These are phyloP conservation scores for Chenopodium suecicum DNA, from an alignment of 148 eudicot genomes.

Conservation along the genomic window DNA sequence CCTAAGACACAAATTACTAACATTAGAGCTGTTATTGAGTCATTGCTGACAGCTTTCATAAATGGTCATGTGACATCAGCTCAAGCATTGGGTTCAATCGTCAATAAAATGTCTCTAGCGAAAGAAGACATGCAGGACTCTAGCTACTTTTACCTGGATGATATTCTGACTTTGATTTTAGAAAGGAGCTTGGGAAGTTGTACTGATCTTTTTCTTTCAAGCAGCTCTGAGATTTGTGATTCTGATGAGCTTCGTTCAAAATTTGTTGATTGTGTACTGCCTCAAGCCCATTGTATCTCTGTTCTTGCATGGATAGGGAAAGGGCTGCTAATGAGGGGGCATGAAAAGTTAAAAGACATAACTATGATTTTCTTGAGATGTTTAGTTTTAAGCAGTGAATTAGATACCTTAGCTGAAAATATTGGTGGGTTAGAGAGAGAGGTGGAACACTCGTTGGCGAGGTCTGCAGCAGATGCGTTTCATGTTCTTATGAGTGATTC, in stretches of 20 bases:
- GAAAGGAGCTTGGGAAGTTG: constrained; percentile 33
- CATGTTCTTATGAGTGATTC: constrained; percentile 76
- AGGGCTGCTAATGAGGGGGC: constrained; percentile 93
- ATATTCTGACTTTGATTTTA: constrained; percentile 54
- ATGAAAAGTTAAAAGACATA: constrained; percentile 72
- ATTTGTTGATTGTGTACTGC: constrained; percentile 24
- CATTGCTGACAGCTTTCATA: constrained; percentile 43
- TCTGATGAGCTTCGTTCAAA: constrained; percentile 25
- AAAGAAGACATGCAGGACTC: constrained; percentile 31
- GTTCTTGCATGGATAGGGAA: constrained; percentile 96
- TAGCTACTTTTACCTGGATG: constrained; percentile 46
- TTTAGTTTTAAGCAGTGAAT: constrained; percentile 40
- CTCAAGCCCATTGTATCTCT: constrained; percentile 38
- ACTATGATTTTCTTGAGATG: constrained; percentile 56
- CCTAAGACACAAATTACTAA: constrained; percentile 58
- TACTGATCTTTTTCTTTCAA: constrained; percentile 27
- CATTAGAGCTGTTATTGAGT: constrained; percentile 38
- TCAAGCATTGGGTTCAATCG: constrained; percentile 91
- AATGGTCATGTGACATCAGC: constrained; percentile 75
- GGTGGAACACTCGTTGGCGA: constrained; percentile 41
- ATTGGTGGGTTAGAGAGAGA: constrained; percentile 24
- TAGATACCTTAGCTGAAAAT: constrained; percentile 26
- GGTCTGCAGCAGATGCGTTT: constrained; percentile 84
- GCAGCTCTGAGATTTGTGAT: constrained; percentile 27
- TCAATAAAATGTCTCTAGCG: constrained; percentile 66